Conservation (phyloP, 257 asterid species). For the Nyctanthes arbortristis region DNA sequence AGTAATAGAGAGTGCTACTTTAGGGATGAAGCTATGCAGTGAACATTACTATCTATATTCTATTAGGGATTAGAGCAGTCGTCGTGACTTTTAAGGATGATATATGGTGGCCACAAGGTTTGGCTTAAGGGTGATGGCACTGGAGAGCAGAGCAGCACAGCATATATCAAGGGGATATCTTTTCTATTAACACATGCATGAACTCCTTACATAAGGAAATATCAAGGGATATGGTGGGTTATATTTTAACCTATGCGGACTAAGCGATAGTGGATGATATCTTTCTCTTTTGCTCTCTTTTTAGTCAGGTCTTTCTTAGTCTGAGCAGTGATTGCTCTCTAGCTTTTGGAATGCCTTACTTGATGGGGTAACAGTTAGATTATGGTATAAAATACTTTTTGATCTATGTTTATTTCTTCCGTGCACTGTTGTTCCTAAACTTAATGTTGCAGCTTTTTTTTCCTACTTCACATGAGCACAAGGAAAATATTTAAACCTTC, state of each 20-base stretch:
- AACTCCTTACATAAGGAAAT: not conserved
- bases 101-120: not conserved
- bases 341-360: not conserved
- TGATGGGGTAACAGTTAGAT: not conserved
- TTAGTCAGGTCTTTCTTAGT: too few relatives aligned
- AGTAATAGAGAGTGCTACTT: not conserved
- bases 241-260: not conserved
- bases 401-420: too few relatives aligned
- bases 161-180: not conserved
- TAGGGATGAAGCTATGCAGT: not conserved
- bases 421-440: not conserved
- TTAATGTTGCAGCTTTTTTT: not conserved
- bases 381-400: too few relatives aligned
- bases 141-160: not conserved
- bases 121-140: not conserved
- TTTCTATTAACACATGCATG: not conserved
- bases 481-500: not conserved
- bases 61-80: not conserved
- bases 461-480: constrained; percentile 1
- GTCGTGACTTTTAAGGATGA: not conserved
- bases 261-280: not conserved
- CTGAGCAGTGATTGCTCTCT: too few relatives aligned
- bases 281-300: not conserved
- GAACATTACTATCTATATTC: not conserved
- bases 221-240: not conserved